phyloP scores from a whole-genome alignment of 1,139 yeast species.

The Debaryomyces udenii region DNA sequence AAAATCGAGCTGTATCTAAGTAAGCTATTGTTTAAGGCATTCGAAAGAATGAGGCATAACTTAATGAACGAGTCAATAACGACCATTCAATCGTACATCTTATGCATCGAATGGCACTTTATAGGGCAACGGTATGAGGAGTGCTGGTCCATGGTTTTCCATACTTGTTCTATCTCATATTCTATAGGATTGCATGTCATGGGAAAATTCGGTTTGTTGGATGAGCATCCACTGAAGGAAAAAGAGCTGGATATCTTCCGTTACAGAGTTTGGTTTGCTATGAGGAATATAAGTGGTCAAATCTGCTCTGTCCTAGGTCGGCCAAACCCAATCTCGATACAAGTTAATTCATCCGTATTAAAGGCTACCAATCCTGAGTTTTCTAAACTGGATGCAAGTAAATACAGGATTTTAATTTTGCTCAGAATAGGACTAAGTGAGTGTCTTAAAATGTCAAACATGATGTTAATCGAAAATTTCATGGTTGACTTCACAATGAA shows the following conservation, averaged over 20 bases:
- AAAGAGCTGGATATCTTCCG: slow-evolving; percentile 36
- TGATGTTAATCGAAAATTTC: slow-evolving; percentile 55
- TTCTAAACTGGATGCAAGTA: slow-evolving; percentile 25
- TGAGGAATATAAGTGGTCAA: slow-evolving; percentile 50
- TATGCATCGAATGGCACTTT: slow-evolving; percentile 55
- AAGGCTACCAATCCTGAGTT: slow-evolving; percentile 23
- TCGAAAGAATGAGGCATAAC: slow-evolving; percentile 49
- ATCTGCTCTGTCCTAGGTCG: slow-evolving; percentile 56
- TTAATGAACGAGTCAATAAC: slow-evolving; percentile 49
- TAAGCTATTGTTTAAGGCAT: slow-evolving; percentile 35
- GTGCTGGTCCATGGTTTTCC: slow-evolving; percentile 52
- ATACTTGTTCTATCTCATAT: slow-evolving; percentile 52
- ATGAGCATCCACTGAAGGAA: slow-evolving; percentile 15
- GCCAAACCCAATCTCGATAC: slow-evolving; percentile 58
- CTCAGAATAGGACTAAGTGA: slow-evolving; percentile 53
- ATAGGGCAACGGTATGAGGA: slow-evolving; percentile 53
- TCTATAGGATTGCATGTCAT: slow-evolving; percentile 56
- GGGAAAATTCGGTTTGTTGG: slow-evolving; percentile 27
- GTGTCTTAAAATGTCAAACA: slow-evolving; percentile 50
- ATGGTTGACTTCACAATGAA: slow-evolving; percentile 47
- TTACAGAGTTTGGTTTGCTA: slow-evolving; percentile 53
- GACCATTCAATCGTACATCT: slow-evolving; percentile 51
- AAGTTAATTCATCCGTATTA: slow-evolving; percentile 44
- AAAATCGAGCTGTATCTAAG: slow-evolving; percentile 32
- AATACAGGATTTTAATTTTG: slow-evolving; percentile 31